phyloP scores from a whole-genome alignment of 768 basidiomycete species.

The Leccinum sublutescens region DNA sequence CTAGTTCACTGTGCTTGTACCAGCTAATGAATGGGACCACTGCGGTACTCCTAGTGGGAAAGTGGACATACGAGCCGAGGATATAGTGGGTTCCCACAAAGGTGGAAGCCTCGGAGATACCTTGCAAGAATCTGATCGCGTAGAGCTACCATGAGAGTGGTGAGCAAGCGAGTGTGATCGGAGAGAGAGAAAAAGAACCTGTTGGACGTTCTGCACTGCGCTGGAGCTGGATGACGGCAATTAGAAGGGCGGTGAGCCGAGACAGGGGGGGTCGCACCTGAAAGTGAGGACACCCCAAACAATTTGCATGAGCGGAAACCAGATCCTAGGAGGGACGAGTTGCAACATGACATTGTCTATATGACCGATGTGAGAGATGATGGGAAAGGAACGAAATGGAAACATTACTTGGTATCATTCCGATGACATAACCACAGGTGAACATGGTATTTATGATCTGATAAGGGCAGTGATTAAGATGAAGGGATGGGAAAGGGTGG shows the following conservation, averaged over 20 bases:
- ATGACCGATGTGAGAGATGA: slow-evolving; percentile 3
- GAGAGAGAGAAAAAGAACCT: slow-evolving; percentile 36
- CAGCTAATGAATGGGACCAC: slow-evolving; percentile 40
- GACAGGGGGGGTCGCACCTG: slow-evolving; percentile 37
- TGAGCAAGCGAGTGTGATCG: neutral
- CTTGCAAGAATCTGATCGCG: slow-evolving; percentile 71
- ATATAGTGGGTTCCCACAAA: slow-evolving; percentile 76
- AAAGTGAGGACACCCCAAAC: slow-evolving; percentile 67
- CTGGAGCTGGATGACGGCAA: slow-evolving; percentile 45
- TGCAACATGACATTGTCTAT: slow-evolving; percentile 68
- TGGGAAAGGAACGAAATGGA: neutral
- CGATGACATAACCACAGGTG: slow-evolving; percentile 73
- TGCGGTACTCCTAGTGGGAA: neutral
- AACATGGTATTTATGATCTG: slow-evolving; percentile 70
- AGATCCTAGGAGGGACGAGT: slow-evolving; percentile 58
- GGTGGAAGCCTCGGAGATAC: slow-evolving; percentile 69
- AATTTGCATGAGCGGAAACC: slow-evolving; percentile 65
- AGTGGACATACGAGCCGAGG: slow-evolving; percentile 58
- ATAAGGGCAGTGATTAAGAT: neutral
- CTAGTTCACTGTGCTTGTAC: slow-evolving; percentile 70
- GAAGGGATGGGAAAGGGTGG: neutral
- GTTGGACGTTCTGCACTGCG: slow-evolving; percentile 51
- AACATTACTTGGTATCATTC: slow-evolving; percentile 63
- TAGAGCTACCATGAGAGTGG: slow-evolving; percentile 45
- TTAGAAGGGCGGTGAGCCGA: neutral